Conservation (phyloP, 345 rosid species). For the Eucalyptus tenuipes region DNA sequence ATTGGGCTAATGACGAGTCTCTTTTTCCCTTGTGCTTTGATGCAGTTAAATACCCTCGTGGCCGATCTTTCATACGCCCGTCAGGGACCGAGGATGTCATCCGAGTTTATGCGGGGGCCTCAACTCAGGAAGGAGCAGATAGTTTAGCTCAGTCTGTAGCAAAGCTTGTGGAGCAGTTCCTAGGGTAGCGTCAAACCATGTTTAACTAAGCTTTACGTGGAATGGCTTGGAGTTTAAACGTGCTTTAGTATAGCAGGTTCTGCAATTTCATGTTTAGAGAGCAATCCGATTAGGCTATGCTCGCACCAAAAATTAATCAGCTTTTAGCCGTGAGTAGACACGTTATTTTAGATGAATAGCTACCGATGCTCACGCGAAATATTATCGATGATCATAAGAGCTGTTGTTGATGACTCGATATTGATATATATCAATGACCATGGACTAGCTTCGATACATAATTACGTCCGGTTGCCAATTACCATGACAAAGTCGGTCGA, state of each 20-base stretch:
- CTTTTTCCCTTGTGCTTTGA: not conserved
- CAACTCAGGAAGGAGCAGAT: constrained; percentile 68
- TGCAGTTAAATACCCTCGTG: constrained; percentile 44
- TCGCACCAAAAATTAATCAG: not conserved
- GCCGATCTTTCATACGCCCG: constrained; percentile 77
- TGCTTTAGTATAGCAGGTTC: not conserved
- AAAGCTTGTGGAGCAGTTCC: constrained; percentile 40
- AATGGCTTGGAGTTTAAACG: not conserved
- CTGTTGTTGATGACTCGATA: not conserved
- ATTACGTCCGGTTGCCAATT: not conserved
- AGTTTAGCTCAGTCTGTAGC: constrained; percentile 60
- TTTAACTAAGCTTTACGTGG: not conserved
- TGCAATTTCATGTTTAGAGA: not conserved
- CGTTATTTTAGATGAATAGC: not conserved
- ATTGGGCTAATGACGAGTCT: not conserved
- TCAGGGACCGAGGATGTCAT: constrained; percentile 93
- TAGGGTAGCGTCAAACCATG: constrained; percentile 18
- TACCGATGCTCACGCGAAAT: not conserved
- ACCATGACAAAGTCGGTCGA: not conserved
- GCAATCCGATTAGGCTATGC: not conserved
- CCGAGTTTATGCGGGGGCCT: constrained; percentile 92
- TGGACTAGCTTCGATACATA: not conserved
- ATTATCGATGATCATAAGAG: not conserved
- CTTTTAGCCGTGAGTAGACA: not conserved
- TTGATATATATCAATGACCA: not conserved